Evolutionary conservation across 371 early-diverging fungal genomes (phyloP).

Genomic region (Parasitella parasitica): DNA sequence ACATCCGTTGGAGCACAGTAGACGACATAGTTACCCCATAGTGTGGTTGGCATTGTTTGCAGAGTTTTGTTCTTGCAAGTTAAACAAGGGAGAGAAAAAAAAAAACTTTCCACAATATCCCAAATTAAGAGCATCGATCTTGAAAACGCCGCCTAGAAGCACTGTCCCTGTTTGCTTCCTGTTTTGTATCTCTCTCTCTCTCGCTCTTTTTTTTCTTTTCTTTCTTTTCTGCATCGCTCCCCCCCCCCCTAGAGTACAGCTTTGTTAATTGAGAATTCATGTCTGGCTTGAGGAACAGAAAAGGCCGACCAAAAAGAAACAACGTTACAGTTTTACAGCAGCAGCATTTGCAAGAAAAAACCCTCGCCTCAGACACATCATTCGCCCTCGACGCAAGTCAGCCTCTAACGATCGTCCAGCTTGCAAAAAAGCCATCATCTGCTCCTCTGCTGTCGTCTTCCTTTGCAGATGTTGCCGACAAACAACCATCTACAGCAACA

Average conservation of each 20-base stretch:
- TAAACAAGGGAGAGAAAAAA: too few relatives aligned
- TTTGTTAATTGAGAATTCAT: not conserved
- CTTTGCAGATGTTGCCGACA: not conserved
- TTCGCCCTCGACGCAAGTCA: conserved; percentile 66
- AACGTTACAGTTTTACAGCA: not conserved
- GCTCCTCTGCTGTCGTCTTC: not conserved
- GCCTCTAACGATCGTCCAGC: conserved; percentile 41
- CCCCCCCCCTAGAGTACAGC: not conserved
- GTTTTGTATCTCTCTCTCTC: too few relatives aligned
- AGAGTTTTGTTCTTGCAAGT: too few relatives aligned
- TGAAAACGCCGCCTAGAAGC: too few relatives aligned
- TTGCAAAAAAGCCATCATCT: not conserved
- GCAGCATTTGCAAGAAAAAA: conserved; percentile 42
- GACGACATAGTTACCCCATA: too few relatives aligned
- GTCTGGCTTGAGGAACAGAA: not conserved
- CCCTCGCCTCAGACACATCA: conserved; percentile 21
- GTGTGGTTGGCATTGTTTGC: too few relatives aligned
- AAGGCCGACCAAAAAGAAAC: conserved; percentile 9
- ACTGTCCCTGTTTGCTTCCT: too few relatives aligned
- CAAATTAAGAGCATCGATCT: too few relatives aligned
- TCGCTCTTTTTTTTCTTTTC: not conserved
- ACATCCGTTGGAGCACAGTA: too few relatives aligned
- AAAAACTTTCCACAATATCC: too few relatives aligned
- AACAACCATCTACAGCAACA: not conserved
- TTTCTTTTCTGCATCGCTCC: too few relatives aligned